Evolutionary conservation across 1,139 yeast species (phyloP), one percentile per base, ranked within the genome.

Genomic region (Meyerozyma elateridarum): DNA sequence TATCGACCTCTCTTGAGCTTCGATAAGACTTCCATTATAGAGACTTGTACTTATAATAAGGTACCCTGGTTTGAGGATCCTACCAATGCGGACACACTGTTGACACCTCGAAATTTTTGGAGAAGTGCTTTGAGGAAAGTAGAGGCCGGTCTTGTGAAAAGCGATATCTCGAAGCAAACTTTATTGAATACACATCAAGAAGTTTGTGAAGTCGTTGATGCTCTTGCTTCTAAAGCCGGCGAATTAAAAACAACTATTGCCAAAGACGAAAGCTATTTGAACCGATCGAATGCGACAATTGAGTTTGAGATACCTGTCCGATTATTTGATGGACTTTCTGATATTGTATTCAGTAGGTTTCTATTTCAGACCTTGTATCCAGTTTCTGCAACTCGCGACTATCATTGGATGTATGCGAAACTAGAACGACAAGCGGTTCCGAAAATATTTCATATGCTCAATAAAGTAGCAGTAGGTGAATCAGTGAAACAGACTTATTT

Each of bases 41-140:
- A 58, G 0, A 72, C 75, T 7, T 81, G 89, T 38, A 25, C 33
- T 5, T 33, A 35, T 0, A 50, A 65, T 20, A 36, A 44, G 1
- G 45, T 83, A 1, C 33, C 38, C 0, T 84, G 91, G 89, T 75
- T 77, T 36, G 88, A 82, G 44, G 95, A 85, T 48, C 48, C 58
- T 2, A 78, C 91, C 0, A 85, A 85, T 44, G 45, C 47, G 4
- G 82, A 82, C 41, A 50, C 64, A 1, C 39, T 45, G 3, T 59
- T 80, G 31, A 82, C 91, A 0, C 48, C 57, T 25, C 58, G 94
- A 20, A 84, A 84, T 44, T 54, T 52, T 19, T 51, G 66, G 7
- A 54, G 82, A 22, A 37, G 55, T 20, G 40, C 58, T 26, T 44
- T 66, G n/a, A 48, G 49, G 19, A 48, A 51, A 8, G 51, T 47